Percentiles rank a stretch among this genome's conserved stretches.
Conservation (phyloP, 352 stramenopile species). For the Globisporangium carolinianum region DNA sequence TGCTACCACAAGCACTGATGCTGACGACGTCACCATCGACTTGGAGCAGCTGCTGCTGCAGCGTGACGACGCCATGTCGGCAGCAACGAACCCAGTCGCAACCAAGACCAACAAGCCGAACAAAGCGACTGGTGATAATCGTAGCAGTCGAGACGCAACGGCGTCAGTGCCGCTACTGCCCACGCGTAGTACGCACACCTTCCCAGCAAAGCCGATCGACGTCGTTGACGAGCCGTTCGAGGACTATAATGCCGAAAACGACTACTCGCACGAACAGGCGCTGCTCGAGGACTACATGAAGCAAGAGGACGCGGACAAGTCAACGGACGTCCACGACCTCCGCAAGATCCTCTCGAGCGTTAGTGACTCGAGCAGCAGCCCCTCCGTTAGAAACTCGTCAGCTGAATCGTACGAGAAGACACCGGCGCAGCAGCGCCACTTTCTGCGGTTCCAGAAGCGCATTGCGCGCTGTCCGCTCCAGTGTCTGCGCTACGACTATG, state of each 20-base stretch:
- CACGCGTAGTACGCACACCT: conserved; percentile 19
- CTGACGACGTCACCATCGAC: conserved; percentile 26
- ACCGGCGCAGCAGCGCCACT: conserved; percentile 57
- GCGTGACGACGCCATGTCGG: conserved; percentile 59
- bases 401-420: conserved; percentile 80
- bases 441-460: conserved; percentile 85
- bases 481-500: conserved; percentile 82
- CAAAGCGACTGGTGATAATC: neutral
- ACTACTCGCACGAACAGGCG: conserved; percentile 67
- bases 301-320: conserved; percentile 75
- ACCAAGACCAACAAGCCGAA: conserved; percentile 2
- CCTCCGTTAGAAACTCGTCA: conserved; percentile 9
- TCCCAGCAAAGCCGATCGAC: conserved; percentile 56
- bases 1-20: conserved; percentile 9
- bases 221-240: conserved; percentile 77
- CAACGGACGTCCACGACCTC: conserved; percentile 47
- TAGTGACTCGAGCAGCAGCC: conserved; percentile 33
- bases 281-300: conserved; percentile 77
- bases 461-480: conserved; percentile 72
- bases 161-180: too few species aligned
- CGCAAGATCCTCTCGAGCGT: conserved; percentile 44
- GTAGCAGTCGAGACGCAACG: neutral
- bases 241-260: conserved; percentile 48
- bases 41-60: conserved; percentile 62
- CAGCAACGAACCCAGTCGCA: conserved; percentile 10